Evolutionary conservation across 2,329 filamentous ascomycete genomes (phyloP).

Genomic region (Aureobasidium sp.): DNA sequence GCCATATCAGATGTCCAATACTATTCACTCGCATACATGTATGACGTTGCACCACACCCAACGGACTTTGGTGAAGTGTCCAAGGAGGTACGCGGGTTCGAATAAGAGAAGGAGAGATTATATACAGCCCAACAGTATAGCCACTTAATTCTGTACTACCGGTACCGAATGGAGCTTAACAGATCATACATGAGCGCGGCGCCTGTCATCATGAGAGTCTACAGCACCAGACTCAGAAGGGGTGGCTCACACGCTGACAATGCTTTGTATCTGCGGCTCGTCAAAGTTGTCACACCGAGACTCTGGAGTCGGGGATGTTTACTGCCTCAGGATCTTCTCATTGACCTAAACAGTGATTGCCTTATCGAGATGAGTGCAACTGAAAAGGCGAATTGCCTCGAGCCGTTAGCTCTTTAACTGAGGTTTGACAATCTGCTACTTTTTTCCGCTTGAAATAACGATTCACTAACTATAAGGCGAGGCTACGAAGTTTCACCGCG

Average conservation of each 20-base stretch:
- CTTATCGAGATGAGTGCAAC: slow-evolving; percentile 13
- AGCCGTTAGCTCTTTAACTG: slow-evolving; percentile 35
- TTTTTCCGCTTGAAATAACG: slow-evolving; percentile 30
- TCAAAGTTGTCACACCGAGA: slow-evolving; percentile 18
- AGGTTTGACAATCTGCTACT: slow-evolving; percentile 37
- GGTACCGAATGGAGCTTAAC: slow-evolving; percentile 23
- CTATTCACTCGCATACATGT: no score
- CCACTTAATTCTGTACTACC: slow-evolving; percentile 13
- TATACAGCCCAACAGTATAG: no score
- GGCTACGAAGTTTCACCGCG: no score
- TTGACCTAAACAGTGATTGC: slow-evolving; percentile 20
- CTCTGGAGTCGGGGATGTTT: slow-evolving; percentile 21
- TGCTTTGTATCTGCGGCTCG: slow-evolving; percentile 16
- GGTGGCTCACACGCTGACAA: slow-evolving; percentile 10
- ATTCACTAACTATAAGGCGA: slow-evolving; percentile 16
- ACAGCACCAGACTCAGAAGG: slow-evolving; percentile 16
- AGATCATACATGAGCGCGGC: slow-evolving; percentile 25
- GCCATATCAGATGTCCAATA: no score
- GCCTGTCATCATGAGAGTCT: slow-evolving; percentile 25
- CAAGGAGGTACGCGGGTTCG: no score
- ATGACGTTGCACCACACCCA: no score
- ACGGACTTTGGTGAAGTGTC: no score
- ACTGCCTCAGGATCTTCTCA: slow-evolving; percentile 21
- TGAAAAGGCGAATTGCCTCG: slow-evolving; percentile 23
- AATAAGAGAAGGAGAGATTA: no score